Evolutionary conservation across 352 stramenopile genomes (phyloP), one percentile per base, ranked within the genome.

Genomic region (Globisporangium cylindrosporum): DNA sequence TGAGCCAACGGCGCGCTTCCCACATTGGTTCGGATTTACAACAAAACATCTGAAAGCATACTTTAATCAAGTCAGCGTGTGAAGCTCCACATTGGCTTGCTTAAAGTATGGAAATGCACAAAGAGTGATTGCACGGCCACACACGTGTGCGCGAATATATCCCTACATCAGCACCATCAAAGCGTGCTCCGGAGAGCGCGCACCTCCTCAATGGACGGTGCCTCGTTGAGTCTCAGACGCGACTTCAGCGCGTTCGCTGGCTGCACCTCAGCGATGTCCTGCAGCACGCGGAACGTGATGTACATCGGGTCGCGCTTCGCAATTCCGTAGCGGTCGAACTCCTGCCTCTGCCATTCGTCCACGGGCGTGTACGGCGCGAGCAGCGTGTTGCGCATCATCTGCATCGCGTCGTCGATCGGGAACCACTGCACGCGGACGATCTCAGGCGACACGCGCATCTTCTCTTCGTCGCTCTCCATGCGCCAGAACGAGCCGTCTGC

Each of bases 381-480:
- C 9, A 80, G 51, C 36, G 69, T 70, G 14, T 62, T 62, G 3
- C 58, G 59, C 75, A 87, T 82, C 75, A 87, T 80, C 5, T 68
- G 62, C 62, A 90, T 84, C 1, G 79, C 81, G 5, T 72, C 56
- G 3, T 82, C 74, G 36, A 90, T 80, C 14, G 77, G 77, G 49
- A 90, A 85, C 81, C 81, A 90, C 53, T 73, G 63, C 34, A 90
- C 70, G 24, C 73, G 60, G n/a, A 77, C 73, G 46, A 90, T 81
- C 68, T 90, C 81, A 4, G 81, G 81, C 0, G 78, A 88, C 12
- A 89, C 71, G 10, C 55, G 63, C 70, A 86, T 79, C 59, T 87
- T 85, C 59, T 85, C 61, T 1, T 69, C 51, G 3, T 69, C 62
- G 0, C 57, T 72, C 12, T 0, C 5, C 72, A 88, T 73, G 27